Base-by-base conservation (phyloP, 192 early-diverging fungal genomes). In the Linnemannia exigua region DNA sequence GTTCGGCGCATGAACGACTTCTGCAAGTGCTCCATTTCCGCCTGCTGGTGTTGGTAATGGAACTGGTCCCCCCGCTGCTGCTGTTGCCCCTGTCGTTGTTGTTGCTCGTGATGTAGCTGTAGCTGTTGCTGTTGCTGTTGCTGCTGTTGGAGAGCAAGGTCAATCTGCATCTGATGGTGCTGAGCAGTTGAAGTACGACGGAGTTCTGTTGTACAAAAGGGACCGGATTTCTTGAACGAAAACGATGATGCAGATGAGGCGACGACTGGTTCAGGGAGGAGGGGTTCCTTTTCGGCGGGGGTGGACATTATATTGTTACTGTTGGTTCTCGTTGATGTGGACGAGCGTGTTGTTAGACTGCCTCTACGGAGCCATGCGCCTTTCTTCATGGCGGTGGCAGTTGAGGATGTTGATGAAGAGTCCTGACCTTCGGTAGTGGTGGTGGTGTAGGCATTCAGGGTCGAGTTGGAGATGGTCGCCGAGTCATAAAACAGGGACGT, bases 101-200 rank as follows among this genome's bases (percentile, higher is more conserved):
- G n/a, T n/a, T n/a, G n/a, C n/a, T n/a, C n/a, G n/a, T n/a, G n/a
- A n/a, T n/a, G n/a, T n/a, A n/a, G n/a, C n/a, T n/a, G n/a, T n/a
- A n/a, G n/a, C n/a, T 31, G 38, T 20, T 67, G 41, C 11, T 67
- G 54, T 14, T 67, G 41, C 48, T 47, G 36, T 33, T 54, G 52
- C 31, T 37, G n/a, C 19, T 79, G 77, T 22, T 79, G 69, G 6
- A 72, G 41, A 5, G 58, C 28, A 15, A 63, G 58, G 25, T 31
- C 58, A 11, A 63, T 63, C 3, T 63, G 58, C 58, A 63, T 63
- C 58, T 63, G 58, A 48, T 79, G 70, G 33, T 79, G 54, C 16
- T 79, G 77, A 15, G 69, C 71, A 38, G 77, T 51, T 54, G 77
- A 79, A 0, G 77, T 79, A 1, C 77, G 71, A 36, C 77, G 44